Evolutionary conservation across 2,329 filamentous ascomycete species (phyloP).

Genomic region (Ophiostoma perfectum): DNA sequence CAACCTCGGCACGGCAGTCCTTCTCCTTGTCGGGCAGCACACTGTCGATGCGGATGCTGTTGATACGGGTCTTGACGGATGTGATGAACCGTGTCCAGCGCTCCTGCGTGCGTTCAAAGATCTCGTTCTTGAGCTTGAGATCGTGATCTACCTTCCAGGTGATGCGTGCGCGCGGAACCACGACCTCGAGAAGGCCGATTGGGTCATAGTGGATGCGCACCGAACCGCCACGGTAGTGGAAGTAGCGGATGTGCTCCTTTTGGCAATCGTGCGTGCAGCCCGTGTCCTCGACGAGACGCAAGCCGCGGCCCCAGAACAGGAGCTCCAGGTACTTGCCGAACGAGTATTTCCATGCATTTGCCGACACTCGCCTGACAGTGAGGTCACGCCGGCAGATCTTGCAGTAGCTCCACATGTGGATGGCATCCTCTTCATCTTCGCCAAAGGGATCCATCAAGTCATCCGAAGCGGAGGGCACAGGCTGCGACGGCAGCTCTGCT

Average conservation of each 20-base stretch:
- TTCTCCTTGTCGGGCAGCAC: conserved; percentile 83
- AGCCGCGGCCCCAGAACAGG: conserved; percentile 85
- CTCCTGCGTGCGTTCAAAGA: conserved; percentile 75
- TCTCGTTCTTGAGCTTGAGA: conserved; percentile 83
- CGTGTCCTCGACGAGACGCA: conserved; percentile 62
- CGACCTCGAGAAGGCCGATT: conserved; percentile 87
- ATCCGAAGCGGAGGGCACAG: conserved; percentile 31
- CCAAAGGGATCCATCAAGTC: conserved; percentile 30
- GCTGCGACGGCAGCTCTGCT: conserved; percentile 45
- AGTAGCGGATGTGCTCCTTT: conserved; percentile 86
- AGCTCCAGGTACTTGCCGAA: conserved; percentile 98
- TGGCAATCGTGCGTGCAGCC: conserved; percentile 86
- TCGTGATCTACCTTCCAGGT: conserved; percentile 99
- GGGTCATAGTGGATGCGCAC: conserved; percentile 88
- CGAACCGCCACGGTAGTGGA: conserved; percentile 78
- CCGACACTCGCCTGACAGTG: conserved; percentile 83
- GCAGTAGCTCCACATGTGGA: conserved; percentile 97
- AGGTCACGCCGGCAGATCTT: conserved; percentile 89
- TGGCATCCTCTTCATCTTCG: conserved; percentile 50
- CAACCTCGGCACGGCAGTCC: conserved; percentile 74
- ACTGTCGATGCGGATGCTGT: conserved; percentile 85
- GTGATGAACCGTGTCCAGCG: conserved; percentile 80
- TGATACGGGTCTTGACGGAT: conserved; percentile 77
- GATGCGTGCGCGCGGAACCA: conserved; percentile 81
- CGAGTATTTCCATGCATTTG: conserved; percentile 94